Evolutionary conservation across 163 green algal species (phyloP).

Genomic region (Chlamydomonas reinhardtii): DNA sequence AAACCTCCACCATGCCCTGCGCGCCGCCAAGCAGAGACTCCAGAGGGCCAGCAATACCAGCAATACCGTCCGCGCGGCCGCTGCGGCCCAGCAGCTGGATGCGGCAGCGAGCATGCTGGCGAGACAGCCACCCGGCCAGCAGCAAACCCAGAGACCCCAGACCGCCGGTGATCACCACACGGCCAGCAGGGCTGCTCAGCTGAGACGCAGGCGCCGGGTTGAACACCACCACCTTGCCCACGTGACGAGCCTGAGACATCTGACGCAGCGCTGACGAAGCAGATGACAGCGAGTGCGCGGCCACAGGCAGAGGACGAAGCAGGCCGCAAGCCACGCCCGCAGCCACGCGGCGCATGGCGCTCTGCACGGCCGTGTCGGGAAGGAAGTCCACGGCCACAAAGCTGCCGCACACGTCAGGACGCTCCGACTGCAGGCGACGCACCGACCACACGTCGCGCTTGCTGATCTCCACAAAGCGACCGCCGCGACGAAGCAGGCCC

Average conservation of each 20-base stretch:
- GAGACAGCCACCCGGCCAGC: conserved; percentile 74
- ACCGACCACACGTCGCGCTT: conserved; percentile 77
- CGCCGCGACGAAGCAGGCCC: conserved; percentile 65
- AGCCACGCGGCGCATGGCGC: conserved; percentile 69
- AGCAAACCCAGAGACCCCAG: conserved; percentile 80
- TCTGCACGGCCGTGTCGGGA: conserved; percentile 71
- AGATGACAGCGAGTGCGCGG: conserved; percentile 64
- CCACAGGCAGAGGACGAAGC: conserved; percentile 70
- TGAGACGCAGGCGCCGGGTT: conserved; percentile 15
- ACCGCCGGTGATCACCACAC: conserved; percentile 81
- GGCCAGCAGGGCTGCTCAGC: conserved; percentile 1
- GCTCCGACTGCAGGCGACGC: conserved; percentile 60
- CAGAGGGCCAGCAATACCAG: neutral
- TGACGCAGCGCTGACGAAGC: conserved; percentile 76
- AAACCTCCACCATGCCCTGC: conserved; percentile 25
- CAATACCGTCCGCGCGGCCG: conserved; percentile 44
- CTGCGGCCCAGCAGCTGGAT: conserved; percentile 71
- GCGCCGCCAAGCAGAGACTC: neutral
- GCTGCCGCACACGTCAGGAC: conserved; percentile 67
- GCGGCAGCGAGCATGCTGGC: conserved; percentile 45
- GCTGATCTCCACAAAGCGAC: conserved; percentile 80
- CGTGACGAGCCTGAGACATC: conserved; percentile 77
- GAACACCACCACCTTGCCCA: conserved; percentile 74
- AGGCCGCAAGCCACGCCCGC: conserved; percentile 60
- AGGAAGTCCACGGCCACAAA: conserved; percentile 83